Percentiles rank a stretch among this genome's conserved stretches.
Evolutionary conservation across 768 basidiomycete species (phyloP).

Genomic region (Xerocomellus chrysenteron): DNA sequence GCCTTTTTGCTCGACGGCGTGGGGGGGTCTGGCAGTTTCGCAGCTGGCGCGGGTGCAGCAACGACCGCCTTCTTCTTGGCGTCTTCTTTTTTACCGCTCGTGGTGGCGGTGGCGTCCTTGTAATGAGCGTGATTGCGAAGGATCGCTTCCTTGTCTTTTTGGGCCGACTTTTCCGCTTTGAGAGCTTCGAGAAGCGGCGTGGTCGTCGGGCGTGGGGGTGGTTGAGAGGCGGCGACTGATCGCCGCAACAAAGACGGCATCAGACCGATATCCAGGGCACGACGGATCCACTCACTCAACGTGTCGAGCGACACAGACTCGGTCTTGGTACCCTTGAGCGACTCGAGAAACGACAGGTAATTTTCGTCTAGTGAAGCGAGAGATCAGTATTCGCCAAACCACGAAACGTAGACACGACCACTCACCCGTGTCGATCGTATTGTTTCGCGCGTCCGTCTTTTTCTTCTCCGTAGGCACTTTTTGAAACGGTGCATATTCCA

Average conservation of each 20-base stretch:
- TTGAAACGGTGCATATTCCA: constrained; percentile 93
- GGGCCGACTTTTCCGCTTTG: constrained; percentile 67
- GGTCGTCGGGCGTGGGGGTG: constrained; percentile 64
- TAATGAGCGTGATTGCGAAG: constrained; percentile 73
- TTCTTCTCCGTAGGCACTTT: constrained; percentile 74
- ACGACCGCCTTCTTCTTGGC: constrained; percentile 35
- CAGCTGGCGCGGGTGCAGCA: constrained; percentile 1
- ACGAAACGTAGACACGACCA: too few relatives aligned
- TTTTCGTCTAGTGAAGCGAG: constrained; percentile 62
- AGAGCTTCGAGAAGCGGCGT: constrained; percentile 94
- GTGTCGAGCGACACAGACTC: constrained; percentile 67
- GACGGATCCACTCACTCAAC: constrained; percentile 27
- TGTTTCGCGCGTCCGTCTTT: constrained; percentile 78
- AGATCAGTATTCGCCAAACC: not conserved
- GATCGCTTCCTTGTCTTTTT: constrained; percentile 72
- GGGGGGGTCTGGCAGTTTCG: constrained; percentile 33
- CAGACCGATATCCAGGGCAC: not conserved
- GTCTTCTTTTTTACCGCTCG: constrained; percentile 39
- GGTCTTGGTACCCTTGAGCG: constrained; percentile 54
- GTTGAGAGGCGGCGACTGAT: constrained; percentile 43
- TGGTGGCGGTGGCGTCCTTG: constrained; percentile 42
- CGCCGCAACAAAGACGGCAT: not conserved
- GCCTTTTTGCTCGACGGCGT: constrained; percentile 35
- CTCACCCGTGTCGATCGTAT: constrained; percentile 68
- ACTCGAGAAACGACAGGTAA: constrained; percentile 77